A percentile compares a stretch with the other conserved stretches of the same genome.
Conservation (phyloP, 176 grass and related monocot species). For the bread wheat (Triticum aestivum) region DNA sequence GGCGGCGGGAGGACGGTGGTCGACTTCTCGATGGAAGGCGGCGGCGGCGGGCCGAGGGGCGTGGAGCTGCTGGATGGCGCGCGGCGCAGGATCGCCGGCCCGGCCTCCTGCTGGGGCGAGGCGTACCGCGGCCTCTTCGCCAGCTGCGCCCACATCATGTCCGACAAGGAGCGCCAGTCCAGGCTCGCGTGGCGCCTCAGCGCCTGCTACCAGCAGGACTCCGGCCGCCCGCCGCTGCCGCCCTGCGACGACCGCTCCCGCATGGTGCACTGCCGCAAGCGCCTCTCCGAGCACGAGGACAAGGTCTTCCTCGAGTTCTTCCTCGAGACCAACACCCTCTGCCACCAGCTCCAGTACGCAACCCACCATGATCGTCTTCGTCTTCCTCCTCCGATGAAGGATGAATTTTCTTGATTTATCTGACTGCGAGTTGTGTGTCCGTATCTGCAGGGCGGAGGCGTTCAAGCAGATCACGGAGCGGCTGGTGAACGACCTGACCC, state of each 20-base stretch:
- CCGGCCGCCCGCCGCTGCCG: slow-evolving; percentile 51
- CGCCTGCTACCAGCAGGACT: slow-evolving; percentile 76
- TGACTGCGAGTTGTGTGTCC: not conserved
- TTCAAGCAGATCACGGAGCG: slow-evolving; percentile 74
- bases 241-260: slow-evolving; percentile 24
- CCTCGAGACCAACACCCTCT: slow-evolving; percentile 59
- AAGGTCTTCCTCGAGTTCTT: slow-evolving; percentile 80
- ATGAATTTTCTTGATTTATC: not conserved
- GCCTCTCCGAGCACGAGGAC: slow-evolving; percentile 48
- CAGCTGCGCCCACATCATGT: slow-evolving; percentile 65
- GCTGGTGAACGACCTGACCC: slow-evolving; percentile 59
- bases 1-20: not conserved
- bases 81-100: slow-evolving; percentile 25
- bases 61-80: slow-evolving; percentile 52
- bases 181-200: slow-evolving; percentile 68
- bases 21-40: slow-evolving; percentile 42
- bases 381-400: not conserved
- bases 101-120: slow-evolving; percentile 53
- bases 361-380: not conserved
- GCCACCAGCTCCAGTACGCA: slow-evolving; percentile 65
- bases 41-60: slow-evolving; percentile 10
- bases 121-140: slow-evolving; percentile 58
- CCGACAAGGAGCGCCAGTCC: slow-evolving; percentile 52
- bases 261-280: slow-evolving; percentile 57
- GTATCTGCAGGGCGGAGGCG: slow-evolving; percentile 47